Evolutionary conservation across 2,329 filamentous ascomycete species (phyloP).

Genomic region (Aspergillus cejpii): DNA sequence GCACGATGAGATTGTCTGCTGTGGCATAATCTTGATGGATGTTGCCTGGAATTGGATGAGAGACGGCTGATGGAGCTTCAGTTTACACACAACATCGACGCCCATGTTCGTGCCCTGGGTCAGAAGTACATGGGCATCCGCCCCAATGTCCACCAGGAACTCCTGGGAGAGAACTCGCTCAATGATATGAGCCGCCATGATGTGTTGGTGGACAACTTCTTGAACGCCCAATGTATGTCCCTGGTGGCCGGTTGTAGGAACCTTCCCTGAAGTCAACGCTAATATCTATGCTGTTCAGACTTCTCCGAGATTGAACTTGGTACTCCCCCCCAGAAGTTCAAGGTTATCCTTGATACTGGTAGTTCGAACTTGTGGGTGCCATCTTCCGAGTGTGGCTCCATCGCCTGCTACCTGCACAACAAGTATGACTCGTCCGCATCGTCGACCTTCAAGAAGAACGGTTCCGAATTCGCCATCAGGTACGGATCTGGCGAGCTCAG

Average conservation of each 20-base stretch:
- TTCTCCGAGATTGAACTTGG: slow-evolving; percentile 95
- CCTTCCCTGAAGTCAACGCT: slow-evolving; percentile 4
- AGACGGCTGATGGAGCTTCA: slow-evolving; percentile 30
- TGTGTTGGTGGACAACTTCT: slow-evolving; percentile 90
- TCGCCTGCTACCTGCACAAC: slow-evolving; percentile 93
- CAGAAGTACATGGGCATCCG: slow-evolving; percentile 94
- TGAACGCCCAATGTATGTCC: slow-evolving; percentile 92
- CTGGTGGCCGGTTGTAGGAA: neutral
- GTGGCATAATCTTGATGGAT: neutral
- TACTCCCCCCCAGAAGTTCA: slow-evolving; percentile 88
- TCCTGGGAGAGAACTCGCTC: slow-evolving; percentile 70
- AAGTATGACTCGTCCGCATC: slow-evolving; percentile 93
- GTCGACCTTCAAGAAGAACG: slow-evolving; percentile 89
- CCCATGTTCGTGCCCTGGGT: slow-evolving; percentile 72
- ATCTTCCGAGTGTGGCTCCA: slow-evolving; percentile 80
- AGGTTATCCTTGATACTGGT: slow-evolving; percentile 96
- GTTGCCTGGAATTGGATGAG: neutral
- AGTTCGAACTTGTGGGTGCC: slow-evolving; percentile 99
- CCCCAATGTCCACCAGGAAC: slow-evolving; percentile 61
- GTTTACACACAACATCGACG: slow-evolving; percentile 71
- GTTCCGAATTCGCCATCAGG: slow-evolving; percentile 81
- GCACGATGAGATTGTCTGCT: neutral
- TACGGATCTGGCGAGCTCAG: slow-evolving; percentile 93
- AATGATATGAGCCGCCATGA: slow-evolving; percentile 63
- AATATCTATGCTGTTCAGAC: slow-evolving; percentile 50